Conservation (phyloP, 1,284 basidiomycete genomes). For the Flammula alnicola region DNA sequence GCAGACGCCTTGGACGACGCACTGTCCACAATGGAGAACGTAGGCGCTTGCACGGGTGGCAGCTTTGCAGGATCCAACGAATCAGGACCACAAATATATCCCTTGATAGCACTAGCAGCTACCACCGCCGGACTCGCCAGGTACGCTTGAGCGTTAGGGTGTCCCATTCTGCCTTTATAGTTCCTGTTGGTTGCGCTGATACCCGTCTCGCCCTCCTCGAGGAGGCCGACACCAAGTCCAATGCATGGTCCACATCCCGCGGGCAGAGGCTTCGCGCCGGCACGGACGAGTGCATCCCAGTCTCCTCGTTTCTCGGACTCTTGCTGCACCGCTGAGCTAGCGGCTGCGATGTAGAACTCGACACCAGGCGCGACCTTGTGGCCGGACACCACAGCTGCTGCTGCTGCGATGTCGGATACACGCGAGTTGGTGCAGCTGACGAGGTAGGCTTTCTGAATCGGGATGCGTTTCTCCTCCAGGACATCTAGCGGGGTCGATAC, state of each 20-base stretch:
- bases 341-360: constrained; percentile 97
- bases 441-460: constrained; percentile 97
- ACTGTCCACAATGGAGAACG: constrained; percentile 59
- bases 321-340: constrained; percentile 88
- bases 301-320: constrained; percentile 88
- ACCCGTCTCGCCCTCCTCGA: constrained; percentile 94
- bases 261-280: constrained; percentile 92
- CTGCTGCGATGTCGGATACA: constrained; percentile 92
- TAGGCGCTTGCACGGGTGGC: constrained; percentile 58
- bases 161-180: constrained; percentile 99
- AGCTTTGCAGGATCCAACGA: constrained; percentile 61
- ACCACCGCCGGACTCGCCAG: constrained; percentile 97
- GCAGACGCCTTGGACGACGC: constrained; percentile 35
- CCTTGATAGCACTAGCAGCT: constrained; percentile 92
- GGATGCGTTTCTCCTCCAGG: constrained; percentile 76
- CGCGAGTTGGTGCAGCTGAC: constrained; percentile 99
- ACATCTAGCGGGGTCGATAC: constrained; percentile 88
- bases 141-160: constrained; percentile 94
- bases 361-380: constrained; percentile 89
- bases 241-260: constrained; percentile 99
- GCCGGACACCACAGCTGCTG: constrained; percentile 87
- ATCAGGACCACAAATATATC: constrained; percentile 88
- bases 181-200: constrained; percentile 99
- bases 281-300: constrained; percentile 86
- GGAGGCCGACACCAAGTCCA: constrained; percentile 89